phyloP scores from a whole-genome alignment of 78 protist species.

The Creolimax fragrantissima region DNA sequence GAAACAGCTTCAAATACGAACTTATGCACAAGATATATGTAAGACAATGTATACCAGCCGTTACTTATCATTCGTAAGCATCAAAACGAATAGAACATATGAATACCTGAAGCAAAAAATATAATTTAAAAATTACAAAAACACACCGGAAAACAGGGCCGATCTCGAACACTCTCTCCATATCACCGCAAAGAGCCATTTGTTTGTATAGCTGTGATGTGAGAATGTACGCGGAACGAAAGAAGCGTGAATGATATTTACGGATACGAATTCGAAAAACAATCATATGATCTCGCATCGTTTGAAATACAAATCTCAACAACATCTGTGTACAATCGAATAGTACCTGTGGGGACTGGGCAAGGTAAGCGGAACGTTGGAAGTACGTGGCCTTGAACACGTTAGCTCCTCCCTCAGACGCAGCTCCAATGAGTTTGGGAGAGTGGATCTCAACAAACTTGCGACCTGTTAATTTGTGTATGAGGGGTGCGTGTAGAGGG shows the following conservation, averaged over 20 bases:
- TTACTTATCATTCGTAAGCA: too few relatives aligned
- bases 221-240: too few relatives aligned
- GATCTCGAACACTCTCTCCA: constrained; percentile 93
- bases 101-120: too few relatives aligned
- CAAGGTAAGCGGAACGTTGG: constrained; percentile 72
- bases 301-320: too few relatives aligned
- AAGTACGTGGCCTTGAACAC: constrained; percentile 90
- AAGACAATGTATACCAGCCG: background rate
- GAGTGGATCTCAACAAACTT: constrained; percentile 93
- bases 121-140: too few relatives aligned
- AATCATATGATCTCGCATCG: too few relatives aligned
- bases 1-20: background rate
- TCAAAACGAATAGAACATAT: too few relatives aligned
- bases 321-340: too few relatives aligned
- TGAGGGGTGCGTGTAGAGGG: background rate
- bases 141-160: constrained; percentile 71
- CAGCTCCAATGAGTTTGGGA: constrained; percentile 88
- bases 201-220: constrained; percentile 98
- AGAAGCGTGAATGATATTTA: too few relatives aligned
- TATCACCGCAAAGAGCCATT: constrained; percentile 93
- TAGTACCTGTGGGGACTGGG: constrained; percentile 98
- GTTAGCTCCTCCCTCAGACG: constrained; percentile 94
- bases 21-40: background rate
- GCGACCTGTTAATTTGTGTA: background rate
- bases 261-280: too few relatives aligned